Percentiles rank a stretch among this genome's conserved stretches.
phyloP scores from a whole-genome alignment of 495 filamentous ascomycete species.

The Aspergillus homomorphus region DNA sequence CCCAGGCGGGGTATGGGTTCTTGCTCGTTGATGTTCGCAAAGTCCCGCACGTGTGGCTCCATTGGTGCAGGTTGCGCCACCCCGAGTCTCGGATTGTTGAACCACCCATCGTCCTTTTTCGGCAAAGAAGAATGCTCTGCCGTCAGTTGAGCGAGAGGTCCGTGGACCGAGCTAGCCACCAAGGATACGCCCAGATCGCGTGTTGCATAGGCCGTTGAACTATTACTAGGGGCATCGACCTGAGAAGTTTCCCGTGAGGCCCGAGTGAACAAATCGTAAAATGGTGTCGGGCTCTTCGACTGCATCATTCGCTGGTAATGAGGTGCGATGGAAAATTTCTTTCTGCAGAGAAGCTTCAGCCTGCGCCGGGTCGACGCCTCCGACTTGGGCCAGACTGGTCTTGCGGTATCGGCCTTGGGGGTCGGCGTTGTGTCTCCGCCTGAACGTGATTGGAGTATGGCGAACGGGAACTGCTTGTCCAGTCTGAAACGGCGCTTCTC shows the following conservation, averaged over 20 bases:
- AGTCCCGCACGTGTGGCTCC: conserved; percentile 14
- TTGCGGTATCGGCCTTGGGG: conserved; percentile 22
- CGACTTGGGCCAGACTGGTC: conserved; percentile 72
- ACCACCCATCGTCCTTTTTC: conserved; percentile 31
- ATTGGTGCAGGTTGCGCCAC: background rate
- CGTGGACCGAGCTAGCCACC: conserved; percentile 70
- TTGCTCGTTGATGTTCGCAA: conserved; percentile 24
- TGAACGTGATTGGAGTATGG: conserved; percentile 28
- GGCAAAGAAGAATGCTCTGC: conserved; percentile 27
- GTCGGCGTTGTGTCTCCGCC: conserved; percentile 68
- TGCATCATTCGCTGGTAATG: conserved; percentile 70
- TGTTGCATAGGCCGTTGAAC: conserved; percentile 54
- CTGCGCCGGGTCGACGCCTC: conserved; percentile 74
- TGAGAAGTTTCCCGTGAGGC: conserved; percentile 31
- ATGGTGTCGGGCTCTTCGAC: conserved; percentile 71
- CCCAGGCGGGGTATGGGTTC: conserved; percentile 42
- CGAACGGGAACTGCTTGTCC: conserved; percentile 30
- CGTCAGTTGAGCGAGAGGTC: conserved; percentile 64
- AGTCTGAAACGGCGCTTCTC: conserved; percentile 32
- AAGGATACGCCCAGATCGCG: conserved; percentile 86
- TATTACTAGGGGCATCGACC: conserved; percentile 23
- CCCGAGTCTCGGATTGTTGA: conserved; percentile 31
- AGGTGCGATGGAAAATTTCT: conserved; percentile 64
- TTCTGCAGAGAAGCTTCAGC: conserved; percentile 78
- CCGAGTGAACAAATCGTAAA: conserved; percentile 52